Evolutionary conservation across 2,329 filamentous ascomycete species (phyloP), one percentile per base, ranked within the genome.

Genomic region (Aspergillus pseudoterreus): DNA sequence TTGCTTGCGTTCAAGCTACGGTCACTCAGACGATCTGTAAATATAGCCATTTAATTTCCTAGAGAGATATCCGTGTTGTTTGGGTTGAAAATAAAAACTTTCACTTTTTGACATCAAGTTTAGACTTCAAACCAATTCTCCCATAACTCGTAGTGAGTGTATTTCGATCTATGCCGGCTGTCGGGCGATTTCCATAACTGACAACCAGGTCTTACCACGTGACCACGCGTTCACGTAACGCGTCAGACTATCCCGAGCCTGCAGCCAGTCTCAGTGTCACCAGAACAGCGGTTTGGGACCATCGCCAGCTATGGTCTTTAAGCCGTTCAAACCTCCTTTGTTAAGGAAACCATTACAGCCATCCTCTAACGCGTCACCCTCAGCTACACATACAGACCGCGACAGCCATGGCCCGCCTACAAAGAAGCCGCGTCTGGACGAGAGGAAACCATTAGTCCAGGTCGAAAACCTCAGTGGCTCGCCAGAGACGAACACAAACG

Each of bases 321-420:
- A 75, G 57, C 74, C 74, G 5, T 77, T 77, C 50, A 73, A 71
- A 39, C 70, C 74, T 45, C 72, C 73, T 58, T 68, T 71, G 24
- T 70, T 75, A 45, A 71, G 66, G 59, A 74, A 71, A 35, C 53
- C 63, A 6, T 21, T 42, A 24, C 32, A 52, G 15, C 12, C 44
- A 6, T 41, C 55, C 3, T 39, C 43, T 1, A 30, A 50, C 2
- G 36, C 22, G 4, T 14, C 45, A 12, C 19, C 41, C 12, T 6
- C 53, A 6, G 39, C 57, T 41, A 30, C 45, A n/a, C 35, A 53
- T 5, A 22, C 39, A 1, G 38, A 43, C 12, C n/a, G 27, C 12
- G 53, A 59, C 21, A 52, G 55, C 8, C 17, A 56, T 6, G 52
- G 43, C 21, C 58, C 62, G 19, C 63, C 65, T 3, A 48, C 66